Evolutionary conservation across 257 asterid species (phyloP).

Genomic region (Mentha longifolia): DNA sequence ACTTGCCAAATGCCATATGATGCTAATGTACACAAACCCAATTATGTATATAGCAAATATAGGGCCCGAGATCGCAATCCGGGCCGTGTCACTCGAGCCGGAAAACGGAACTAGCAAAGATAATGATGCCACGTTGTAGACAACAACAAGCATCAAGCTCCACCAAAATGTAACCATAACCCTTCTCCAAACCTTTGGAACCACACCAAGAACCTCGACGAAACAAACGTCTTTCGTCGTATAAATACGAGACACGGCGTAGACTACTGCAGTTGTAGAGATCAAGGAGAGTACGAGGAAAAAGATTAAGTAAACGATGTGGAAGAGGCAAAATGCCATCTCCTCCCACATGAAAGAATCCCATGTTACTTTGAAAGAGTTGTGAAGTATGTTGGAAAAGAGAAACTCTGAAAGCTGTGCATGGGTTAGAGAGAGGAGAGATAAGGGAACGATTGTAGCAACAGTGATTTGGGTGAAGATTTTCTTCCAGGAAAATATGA

Average conservation of each 20-base stretch:
- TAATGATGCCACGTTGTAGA: constrained; percentile 13
- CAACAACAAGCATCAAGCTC: constrained; percentile 27
- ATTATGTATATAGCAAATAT: neutral
- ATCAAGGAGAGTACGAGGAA: constrained; percentile 33
- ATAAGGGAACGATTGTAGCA: constrained; percentile 32
- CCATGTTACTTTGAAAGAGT: neutral
- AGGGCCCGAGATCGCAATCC: neutral
- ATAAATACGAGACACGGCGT: constrained; percentile 3
- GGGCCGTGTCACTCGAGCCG: neutral
- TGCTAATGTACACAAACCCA: constrained; percentile 35
- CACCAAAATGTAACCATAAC: constrained; percentile 33
- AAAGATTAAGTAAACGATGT: constrained; percentile 21
- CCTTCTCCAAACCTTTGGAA: constrained; percentile 36
- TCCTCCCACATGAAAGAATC: neutral
- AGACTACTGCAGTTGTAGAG: constrained; percentile 27
- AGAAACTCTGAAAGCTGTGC: constrained; percentile 13
- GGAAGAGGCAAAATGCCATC: constrained; percentile 15
- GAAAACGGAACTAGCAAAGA: constrained; percentile 1
- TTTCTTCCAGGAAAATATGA: constrained; percentile 25
- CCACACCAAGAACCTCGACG: constrained; percentile 12
- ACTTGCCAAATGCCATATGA: constrained; percentile 41
- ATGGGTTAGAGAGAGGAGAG: constrained; percentile 35
- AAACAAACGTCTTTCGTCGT: constrained; percentile 9
- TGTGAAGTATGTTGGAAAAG: constrained; percentile 9
- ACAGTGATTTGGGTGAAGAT: constrained; percentile 34